Evolutionary conservation across 441 rosid genomes (phyloP).

Genomic region (Pelargonium cotyledonis): DNA sequence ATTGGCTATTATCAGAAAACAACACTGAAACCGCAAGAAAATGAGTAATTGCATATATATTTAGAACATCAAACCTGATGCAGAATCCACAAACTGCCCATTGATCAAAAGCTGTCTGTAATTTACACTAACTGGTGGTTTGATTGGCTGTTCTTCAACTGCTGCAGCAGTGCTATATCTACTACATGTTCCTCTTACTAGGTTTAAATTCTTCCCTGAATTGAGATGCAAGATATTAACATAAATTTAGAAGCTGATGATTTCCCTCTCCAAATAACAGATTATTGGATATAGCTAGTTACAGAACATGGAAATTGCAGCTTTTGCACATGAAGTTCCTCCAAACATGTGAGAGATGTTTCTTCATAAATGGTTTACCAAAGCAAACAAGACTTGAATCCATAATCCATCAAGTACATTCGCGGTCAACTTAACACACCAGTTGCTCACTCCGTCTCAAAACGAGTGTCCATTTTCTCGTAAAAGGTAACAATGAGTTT

Average conservation of each 20-base stretch:
- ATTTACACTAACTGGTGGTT: conserved; percentile 29
- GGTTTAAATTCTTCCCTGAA: conserved; percentile 28
- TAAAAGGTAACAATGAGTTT: no score
- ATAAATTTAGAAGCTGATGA: neutral
- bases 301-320: no score
- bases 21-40: no score
- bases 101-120: conserved; percentile 36
- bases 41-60: no score
- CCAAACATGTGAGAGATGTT: no score
- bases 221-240: conserved; percentile 2
- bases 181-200: conserved; percentile 12
- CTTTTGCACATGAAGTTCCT: no score
- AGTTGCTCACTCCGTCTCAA: neutral
- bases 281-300: no score
- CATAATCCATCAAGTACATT: no score
- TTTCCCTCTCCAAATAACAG: no score
- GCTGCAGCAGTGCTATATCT: conserved; percentile 32
- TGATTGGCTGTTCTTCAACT: conserved; percentile 26
- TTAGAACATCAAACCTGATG: conserved; percentile 27
- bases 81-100: conserved; percentile 43
- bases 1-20: no score
- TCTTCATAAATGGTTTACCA: no score
- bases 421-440: neutral
- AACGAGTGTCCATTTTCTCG: neutral
- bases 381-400: no score